Conservation (phyloP, 2,329 filamentous ascomycete genomes). For the Tolypocladium pustulatum region DNA sequence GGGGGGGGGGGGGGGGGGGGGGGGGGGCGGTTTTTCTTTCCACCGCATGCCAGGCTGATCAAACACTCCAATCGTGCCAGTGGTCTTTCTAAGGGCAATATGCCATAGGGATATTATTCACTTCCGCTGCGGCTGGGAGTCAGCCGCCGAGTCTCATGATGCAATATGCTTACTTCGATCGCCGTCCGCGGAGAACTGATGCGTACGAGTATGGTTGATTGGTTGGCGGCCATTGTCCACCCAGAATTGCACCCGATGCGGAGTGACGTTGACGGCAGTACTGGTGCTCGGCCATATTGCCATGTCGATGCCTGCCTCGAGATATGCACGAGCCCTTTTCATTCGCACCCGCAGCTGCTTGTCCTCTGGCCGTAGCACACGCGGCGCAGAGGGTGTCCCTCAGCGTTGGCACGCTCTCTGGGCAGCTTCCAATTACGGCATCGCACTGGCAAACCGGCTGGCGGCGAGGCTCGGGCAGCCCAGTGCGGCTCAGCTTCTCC, state of each 20-base stretch:
- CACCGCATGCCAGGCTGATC: too few species aligned
- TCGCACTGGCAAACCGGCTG: background rate
- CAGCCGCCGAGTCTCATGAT: background rate
- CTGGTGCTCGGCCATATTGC: background rate
- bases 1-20: too few species aligned
- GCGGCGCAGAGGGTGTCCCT: background rate
- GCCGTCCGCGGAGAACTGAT: background rate
- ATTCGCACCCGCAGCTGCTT: background rate
- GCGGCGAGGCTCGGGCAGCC: background rate
- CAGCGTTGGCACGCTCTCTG: background rate
- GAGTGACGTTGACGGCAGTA: background rate
- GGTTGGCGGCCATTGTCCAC: background rate
- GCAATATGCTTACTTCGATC: background rate
- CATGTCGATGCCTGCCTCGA: background rate
- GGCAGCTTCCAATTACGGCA: background rate
- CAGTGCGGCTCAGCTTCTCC: background rate
- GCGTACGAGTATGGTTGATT: background rate
- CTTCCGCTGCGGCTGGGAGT: background rate
- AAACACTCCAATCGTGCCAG: too few species aligned
- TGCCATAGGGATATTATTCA: background rate
- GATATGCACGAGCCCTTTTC: background rate
- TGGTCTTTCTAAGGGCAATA: background rate
- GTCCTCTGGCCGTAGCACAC: background rate
- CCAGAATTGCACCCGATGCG: background rate
- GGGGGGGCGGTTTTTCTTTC: too few species aligned